Percentiles rank a stretch among this genome's conserved stretches.
phyloP scores from a whole-genome alignment of 495 filamentous ascomycete species.

The Recurvomyces mirabilis region DNA sequence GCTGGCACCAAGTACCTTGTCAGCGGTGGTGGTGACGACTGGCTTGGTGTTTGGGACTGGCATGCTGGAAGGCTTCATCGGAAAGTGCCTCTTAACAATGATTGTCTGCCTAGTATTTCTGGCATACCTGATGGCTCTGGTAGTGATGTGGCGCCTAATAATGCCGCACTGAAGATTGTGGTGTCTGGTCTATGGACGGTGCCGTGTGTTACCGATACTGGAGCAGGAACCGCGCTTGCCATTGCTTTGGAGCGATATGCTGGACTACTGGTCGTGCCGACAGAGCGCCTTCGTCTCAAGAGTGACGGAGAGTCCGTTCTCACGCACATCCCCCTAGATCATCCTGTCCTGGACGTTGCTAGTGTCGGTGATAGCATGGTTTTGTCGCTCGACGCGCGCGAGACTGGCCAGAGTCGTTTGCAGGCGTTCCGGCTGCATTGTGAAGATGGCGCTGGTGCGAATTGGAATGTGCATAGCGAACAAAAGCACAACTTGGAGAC shows the following conservation, averaged over 20 bases:
- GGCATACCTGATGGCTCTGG: neutral
- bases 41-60: conserved; percentile 80
- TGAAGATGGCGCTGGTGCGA: neutral
- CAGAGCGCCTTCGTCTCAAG: neutral
- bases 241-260: conserved; percentile 1
- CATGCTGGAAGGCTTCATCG: conserved; percentile 4
- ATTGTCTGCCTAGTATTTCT: neutral
- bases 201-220: neutral
- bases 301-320: neutral
- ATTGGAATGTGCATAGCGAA: neutral
- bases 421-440: neutral
- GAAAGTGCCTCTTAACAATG: neutral
- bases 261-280: neutral
- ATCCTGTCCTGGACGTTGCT: conserved; percentile 6
- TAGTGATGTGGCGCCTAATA: neutral
- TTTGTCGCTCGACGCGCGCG: conserved; percentile 9
- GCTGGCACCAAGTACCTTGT: conserved; percentile 51
- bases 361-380: neutral
- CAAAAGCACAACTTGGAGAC: neutral
- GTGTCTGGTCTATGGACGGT: conserved; percentile 14
- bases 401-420: conserved; percentile 1
- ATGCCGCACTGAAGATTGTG: neutral
- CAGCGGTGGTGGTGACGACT: conserved; percentile 76
- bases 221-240: neutral
- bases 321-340: neutral